These are phyloP conservation scores for Colletotrichum sp. DNA, from an alignment of 2,329 filamentous ascomycete species.

Conservation along the genomic window DNA sequence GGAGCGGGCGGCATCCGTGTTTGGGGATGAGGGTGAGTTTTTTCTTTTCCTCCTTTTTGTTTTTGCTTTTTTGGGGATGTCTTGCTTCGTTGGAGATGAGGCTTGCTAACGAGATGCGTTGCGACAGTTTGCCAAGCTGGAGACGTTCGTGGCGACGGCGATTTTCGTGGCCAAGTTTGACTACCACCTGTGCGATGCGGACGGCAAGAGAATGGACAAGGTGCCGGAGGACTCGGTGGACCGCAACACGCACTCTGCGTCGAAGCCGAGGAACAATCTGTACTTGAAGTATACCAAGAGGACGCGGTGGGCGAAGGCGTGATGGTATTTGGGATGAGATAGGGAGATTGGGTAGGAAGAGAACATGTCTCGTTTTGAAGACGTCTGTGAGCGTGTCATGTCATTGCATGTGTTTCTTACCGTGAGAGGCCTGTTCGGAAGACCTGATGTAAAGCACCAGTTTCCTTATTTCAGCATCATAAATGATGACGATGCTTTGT, in stretches of 20 bases:
- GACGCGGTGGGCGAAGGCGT: not conserved
- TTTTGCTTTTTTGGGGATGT: not conserved
- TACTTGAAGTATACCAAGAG: constrained; percentile 38
- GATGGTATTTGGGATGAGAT: not conserved
- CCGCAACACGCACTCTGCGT: constrained; percentile 40
- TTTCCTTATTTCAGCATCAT: not conserved
- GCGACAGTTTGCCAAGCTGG: constrained; percentile 55
- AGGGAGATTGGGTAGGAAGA: not conserved
- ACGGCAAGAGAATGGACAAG: constrained; percentile 32
- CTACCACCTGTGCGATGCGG: constrained; percentile 44
- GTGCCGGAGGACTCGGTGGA: constrained; percentile 35
- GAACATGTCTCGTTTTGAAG: not conserved
- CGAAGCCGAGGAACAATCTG: constrained; percentile 39
- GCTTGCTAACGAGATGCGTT: not conserved
- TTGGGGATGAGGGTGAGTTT: constrained; percentile 27
- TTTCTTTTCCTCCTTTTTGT: not conserved
- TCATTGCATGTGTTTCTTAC: not conserved
- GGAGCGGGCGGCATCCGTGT: constrained; percentile 39
- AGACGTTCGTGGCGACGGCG: constrained; percentile 53
- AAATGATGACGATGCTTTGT: not conserved
- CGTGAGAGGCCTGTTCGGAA: no score
- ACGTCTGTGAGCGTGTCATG: not conserved
- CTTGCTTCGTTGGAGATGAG: not conserved
- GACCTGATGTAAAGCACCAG: not conserved
- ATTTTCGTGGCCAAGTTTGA: constrained; percentile 56